phyloP scores from a whole-genome alignment of 23 red algal genomes.

The Chondrus crispus region DNA sequence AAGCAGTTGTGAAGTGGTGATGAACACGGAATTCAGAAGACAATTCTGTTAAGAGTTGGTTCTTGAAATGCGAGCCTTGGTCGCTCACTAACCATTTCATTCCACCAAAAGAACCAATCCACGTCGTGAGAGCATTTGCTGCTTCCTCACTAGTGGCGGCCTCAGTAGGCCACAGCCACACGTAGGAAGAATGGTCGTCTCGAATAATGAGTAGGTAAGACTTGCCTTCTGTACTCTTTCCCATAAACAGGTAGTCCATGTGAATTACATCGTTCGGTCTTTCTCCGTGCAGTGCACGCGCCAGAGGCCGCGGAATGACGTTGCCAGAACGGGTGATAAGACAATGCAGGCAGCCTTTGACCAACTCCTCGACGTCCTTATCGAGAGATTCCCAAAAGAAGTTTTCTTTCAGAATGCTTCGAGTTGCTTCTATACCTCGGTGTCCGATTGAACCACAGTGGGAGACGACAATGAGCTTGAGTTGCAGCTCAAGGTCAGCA shows the following conservation, averaged over 20 bases:
- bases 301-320: neutral
- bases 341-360: slow-evolving; percentile 43
- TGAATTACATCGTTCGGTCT: slow-evolving; percentile 36
- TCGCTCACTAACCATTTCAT: neutral
- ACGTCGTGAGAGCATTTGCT: neutral
- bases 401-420: neutral
- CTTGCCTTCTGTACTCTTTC: neutral
- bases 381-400: slow-evolving; percentile 14
- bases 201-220: slow-evolving; percentile 11
- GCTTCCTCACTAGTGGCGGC: neutral
- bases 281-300: neutral
- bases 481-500: neutral
- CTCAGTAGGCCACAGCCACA: neutral
- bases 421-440: neutral
- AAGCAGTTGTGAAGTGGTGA: neutral
- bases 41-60: neutral
- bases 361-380: neutral
- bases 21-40: neutral
- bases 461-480: neutral
- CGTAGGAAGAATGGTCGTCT: slow-evolving; percentile 1
- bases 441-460: slow-evolving; percentile 9
- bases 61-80: neutral
- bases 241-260: slow-evolving; percentile 39
- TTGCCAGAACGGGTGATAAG: neutral
- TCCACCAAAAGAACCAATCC: slow-evolving; percentile 23